phyloP scores from a whole-genome alignment of 108 stramenopile species.

The Conticribra weissflogii region DNA sequence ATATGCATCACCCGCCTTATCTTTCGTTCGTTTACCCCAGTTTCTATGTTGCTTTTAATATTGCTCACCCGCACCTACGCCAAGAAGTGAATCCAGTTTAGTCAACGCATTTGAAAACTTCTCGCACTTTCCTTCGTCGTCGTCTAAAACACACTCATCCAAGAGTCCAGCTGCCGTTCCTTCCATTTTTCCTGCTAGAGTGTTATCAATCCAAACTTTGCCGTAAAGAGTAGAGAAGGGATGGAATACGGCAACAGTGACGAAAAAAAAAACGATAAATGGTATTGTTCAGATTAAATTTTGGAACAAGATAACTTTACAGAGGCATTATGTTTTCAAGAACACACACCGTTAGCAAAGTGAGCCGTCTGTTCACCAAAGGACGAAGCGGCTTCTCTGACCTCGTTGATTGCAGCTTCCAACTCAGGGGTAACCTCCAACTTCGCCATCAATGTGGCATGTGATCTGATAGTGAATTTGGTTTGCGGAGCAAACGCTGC shows the following conservation, averaged over 20 bases:
- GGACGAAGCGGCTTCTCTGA: constrained; percentile 46
- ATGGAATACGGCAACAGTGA: not conserved
- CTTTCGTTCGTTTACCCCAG: too few species aligned
- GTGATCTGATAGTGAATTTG: constrained; percentile 8
- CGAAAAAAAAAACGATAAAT: not conserved
- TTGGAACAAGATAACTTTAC: not conserved
- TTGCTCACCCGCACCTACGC: constrained; percentile 50
- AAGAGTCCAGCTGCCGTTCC: constrained; percentile 49
- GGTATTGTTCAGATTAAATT: not conserved
- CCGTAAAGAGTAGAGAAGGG: not conserved
- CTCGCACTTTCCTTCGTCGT: constrained; percentile 46
- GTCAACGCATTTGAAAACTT: constrained; percentile 42
- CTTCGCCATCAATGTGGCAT: constrained; percentile 23
- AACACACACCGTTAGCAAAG: constrained; percentile 54
- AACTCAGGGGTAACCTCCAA: constrained; percentile 42
- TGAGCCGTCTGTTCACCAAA: constrained; percentile 55
- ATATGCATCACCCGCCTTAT: too few species aligned
- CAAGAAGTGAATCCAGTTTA: constrained; percentile 45
- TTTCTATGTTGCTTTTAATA: too few species aligned
- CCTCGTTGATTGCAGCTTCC: constrained; percentile 49
- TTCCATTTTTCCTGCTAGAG: constrained; percentile 36
- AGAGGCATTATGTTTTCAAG: not conserved
- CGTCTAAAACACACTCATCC: constrained; percentile 55
- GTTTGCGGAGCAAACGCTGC: constrained; percentile 34
- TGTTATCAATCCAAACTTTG: constrained; percentile 53